Evolutionary conservation across 148 eudicot species (phyloP), one percentile per base, ranked within the genome.

Genomic region (Euryodendron excelsum): DNA sequence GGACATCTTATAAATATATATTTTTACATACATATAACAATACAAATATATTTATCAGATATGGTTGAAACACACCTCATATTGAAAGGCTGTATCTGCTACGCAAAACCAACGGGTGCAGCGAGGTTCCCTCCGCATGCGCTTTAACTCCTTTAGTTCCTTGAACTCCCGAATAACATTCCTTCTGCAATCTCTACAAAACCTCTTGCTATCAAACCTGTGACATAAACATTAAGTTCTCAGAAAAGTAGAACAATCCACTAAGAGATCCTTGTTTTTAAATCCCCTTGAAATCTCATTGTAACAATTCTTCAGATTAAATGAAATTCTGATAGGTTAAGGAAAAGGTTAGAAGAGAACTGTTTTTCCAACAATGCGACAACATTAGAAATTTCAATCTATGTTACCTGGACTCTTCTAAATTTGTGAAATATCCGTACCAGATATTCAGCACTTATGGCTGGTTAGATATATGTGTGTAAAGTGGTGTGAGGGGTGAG

Each of bases 121-220:
- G 69, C 89, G 88, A 80, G 97, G 85, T 80, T 91, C 93, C 78
- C 84, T 90, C 41, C 89, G 82, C 89, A 88, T 89, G 80, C 98
- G 93, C 85, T 96, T 96, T 74, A 93, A 84, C 82, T 96, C 99
- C 82, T 93, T 96, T 72, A 96, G 84, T 84, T 96, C 99, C 82
- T 90, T 93, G 69, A 93, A 96, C 84, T 96, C 99, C 47, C 98
- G 93, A 58, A 96, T 93, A 36, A 96, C 99, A 86, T 96, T 93
- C 84, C 93, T 91, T 80, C 99, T 81, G 88, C 99, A 96, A 84
- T 96, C 98, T 91, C 98, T 86, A 78, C 98, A 96, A 79, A 96
- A 96, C 68, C 97, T 89, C 86, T 93, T 96, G 93, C 91, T 91
- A 77, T 96, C 99, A 80, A 96, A 96, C 87, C 99, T 96, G 93